phyloP scores from a whole-genome alignment of 2,329 filamentous ascomycete genomes.

The Coniella lustricola region DNA sequence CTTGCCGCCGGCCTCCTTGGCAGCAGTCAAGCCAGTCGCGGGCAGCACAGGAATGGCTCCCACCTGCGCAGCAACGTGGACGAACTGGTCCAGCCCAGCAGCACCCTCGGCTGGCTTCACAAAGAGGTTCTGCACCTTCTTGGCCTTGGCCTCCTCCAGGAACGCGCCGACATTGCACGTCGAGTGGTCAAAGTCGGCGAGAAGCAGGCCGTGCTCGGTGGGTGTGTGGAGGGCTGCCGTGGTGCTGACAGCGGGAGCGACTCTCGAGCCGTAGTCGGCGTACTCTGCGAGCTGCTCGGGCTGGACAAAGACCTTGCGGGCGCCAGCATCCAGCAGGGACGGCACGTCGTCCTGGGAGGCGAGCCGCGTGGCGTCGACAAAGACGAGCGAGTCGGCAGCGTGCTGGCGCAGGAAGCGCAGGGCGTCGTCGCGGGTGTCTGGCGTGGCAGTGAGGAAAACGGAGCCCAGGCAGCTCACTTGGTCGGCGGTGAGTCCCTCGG shows the following conservation, averaged over 20 bases:
- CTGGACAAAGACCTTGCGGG: constrained; percentile 75
- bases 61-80: constrained; percentile 41
- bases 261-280: constrained; percentile 47
- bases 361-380: constrained; percentile 70
- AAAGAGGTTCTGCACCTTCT: constrained; percentile 42
- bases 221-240: constrained; percentile 20
- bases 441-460: constrained; percentile 48
- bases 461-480: constrained; percentile 54
- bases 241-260: constrained; percentile 43
- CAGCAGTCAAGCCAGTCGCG: constrained; percentile 61
- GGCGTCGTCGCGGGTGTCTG: constrained; percentile 34
- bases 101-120: constrained; percentile 42
- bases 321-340: constrained; percentile 76
- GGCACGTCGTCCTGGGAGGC: constrained; percentile 65
- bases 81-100: constrained; percentile 34
- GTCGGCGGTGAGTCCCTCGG: constrained; percentile 46
- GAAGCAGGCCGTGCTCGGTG: constrained; percentile 43
- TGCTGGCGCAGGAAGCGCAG: constrained; percentile 41
- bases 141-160: constrained; percentile 36
- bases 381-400: constrained; percentile 51
- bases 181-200: constrained; percentile 44
- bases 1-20: constrained; percentile 51
- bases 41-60: constrained; percentile 68
- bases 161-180: constrained; percentile 35
- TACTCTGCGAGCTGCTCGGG: constrained; percentile 58